These are phyloP conservation scores for Penicillium bialowiezense DNA, from an alignment of 495 filamentous ascomycete species.

Conservation along the genomic window DNA sequence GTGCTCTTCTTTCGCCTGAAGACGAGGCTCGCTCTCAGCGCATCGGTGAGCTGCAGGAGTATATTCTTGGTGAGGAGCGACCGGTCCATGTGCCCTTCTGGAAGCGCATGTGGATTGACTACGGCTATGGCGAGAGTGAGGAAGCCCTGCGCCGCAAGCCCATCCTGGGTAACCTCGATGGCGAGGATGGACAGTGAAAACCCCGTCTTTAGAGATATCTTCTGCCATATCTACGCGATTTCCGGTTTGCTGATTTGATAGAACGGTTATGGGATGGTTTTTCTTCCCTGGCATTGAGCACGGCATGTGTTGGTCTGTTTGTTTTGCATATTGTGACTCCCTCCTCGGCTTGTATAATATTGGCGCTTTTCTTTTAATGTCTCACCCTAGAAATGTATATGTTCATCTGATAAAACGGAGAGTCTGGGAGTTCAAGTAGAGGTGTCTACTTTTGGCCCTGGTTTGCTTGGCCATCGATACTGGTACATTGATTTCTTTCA, in stretches of 20 bases:
- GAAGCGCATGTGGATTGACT: slow-evolving; percentile 44
- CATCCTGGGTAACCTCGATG: slow-evolving; percentile 40
- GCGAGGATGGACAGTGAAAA: slow-evolving; percentile 30
- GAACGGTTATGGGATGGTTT: slow-evolving; percentile 17
- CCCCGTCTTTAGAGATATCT: not conserved
- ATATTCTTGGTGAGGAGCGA: slow-evolving; percentile 57
- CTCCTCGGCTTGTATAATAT: slow-evolving; percentile 30
- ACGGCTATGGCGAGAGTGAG: slow-evolving; percentile 46
- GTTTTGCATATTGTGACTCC: slow-evolving; percentile 24
- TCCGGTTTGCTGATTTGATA: slow-evolving; percentile 13
- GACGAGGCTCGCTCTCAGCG: slow-evolving; percentile 63
- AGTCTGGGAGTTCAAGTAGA: slow-evolving; percentile 2
- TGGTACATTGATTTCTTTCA: slow-evolving; percentile 6
- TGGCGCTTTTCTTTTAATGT: slow-evolving; percentile 19
- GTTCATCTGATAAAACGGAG: slow-evolving; percentile 6
- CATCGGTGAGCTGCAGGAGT: slow-evolving; percentile 62
- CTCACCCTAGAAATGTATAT: slow-evolving; percentile 16
- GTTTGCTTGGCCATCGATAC: slow-evolving; percentile 5
- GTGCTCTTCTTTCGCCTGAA: slow-evolving; percentile 59
- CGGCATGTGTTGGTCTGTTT: slow-evolving; percentile 13
- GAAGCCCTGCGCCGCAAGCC: slow-evolving; percentile 39
- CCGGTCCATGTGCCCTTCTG: slow-evolving; percentile 37
- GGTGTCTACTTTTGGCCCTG: not conserved
- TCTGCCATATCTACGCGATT: not conserved
- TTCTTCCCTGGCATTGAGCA: slow-evolving; percentile 16